Evolutionary conservation across 2,329 filamentous ascomycete genomes (phyloP).

Genomic region (Graphilbum fragrans): DNA sequence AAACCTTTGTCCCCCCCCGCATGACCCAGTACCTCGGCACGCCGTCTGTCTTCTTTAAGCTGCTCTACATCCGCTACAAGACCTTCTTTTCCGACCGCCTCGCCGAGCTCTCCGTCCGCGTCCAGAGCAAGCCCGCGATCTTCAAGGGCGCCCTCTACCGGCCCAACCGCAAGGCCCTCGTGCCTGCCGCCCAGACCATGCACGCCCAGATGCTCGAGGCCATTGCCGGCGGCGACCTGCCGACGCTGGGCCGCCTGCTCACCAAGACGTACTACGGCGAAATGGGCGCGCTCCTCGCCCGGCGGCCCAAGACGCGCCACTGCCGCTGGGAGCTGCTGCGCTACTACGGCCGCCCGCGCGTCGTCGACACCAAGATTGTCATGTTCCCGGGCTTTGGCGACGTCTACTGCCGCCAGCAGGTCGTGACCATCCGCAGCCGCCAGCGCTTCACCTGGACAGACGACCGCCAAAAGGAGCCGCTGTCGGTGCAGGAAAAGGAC

Average conservation of each 20-base stretch:
- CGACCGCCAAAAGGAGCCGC: constrained; percentile 12
- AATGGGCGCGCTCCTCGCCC: constrained; percentile 40
- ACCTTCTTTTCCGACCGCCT: constrained; percentile 23
- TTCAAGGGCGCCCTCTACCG: constrained; percentile 30
- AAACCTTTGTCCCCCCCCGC: constrained; percentile 34
- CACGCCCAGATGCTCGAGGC: constrained; percentile 50
- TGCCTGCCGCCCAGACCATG: constrained; percentile 43
- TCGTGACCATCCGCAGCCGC: constrained; percentile 46
- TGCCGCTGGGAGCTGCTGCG: constrained; percentile 42
- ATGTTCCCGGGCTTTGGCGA: constrained; percentile 29
- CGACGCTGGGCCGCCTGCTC: constrained; percentile 40
- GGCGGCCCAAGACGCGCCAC: constrained; percentile 31
- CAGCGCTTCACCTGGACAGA: constrained; percentile 39
- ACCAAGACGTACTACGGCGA: constrained; percentile 33
- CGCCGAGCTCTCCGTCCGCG: constrained; percentile 25
- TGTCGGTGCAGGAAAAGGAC: constrained; percentile 37
- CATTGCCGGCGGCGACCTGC: constrained; percentile 45
- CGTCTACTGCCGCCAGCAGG: constrained; percentile 31
- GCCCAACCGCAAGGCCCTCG: constrained; percentile 26
- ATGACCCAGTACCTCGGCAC: constrained; percentile 20
- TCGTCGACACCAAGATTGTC: constrained; percentile 43
- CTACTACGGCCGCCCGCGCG: constrained; percentile 33
- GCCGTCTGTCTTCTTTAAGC: constrained; percentile 18
- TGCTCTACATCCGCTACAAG: constrained; percentile 24
- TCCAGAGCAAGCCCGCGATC: constrained; percentile 32